A percentile compares a stretch with the other conserved stretches of the same genome.
phyloP scores from a whole-genome alignment of 2,329 filamentous ascomycete genomes.

The Hymenoscyphus albidus region DNA sequence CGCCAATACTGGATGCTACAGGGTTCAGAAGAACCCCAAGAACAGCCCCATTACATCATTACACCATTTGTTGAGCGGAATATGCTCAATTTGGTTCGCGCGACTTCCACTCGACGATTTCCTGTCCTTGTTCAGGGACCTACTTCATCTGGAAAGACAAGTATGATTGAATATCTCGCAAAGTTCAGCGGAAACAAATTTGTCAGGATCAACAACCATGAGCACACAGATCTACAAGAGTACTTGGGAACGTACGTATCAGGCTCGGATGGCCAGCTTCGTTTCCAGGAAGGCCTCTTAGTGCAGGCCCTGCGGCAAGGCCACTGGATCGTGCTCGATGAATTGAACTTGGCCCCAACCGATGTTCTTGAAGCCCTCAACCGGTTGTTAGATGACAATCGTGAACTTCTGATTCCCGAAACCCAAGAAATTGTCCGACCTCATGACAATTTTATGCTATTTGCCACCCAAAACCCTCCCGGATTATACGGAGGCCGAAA shows the following conservation, averaged over 20 bases:
- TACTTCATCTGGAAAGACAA: conserved; percentile 96
- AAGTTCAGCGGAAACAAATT: conserved; percentile 96
- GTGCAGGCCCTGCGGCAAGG: conserved; percentile 90
- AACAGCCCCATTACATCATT: conserved; percentile 89
- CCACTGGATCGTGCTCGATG: conserved; percentile 97
- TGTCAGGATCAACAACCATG: conserved; percentile 98
- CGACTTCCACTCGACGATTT: conserved; percentile 86
- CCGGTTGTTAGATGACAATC: conserved; percentile 89
- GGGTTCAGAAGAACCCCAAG: conserved; percentile 62
- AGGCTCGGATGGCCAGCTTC: conserved; percentile 74
- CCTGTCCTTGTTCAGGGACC: conserved; percentile 95
- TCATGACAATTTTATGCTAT: conserved; percentile 94
- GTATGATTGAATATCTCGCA: conserved; percentile 99
- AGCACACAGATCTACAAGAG: conserved; percentile 96
- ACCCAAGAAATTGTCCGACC: conserved; percentile 92
- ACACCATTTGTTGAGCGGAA: conserved; percentile 95
- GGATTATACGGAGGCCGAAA: conserved; percentile 95
- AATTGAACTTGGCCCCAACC: conserved; percentile 92
- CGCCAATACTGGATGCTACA: conserved; percentile 87
- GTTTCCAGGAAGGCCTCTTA: conserved; percentile 89
- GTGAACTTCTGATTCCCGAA: conserved; percentile 92
- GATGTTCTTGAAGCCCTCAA: conserved; percentile 97
- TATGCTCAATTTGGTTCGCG: conserved; percentile 87
- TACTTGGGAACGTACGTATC: conserved; percentile 95
- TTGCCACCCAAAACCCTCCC: conserved; percentile 95